Base-by-base conservation (phyloP, 441 rosid genomes). In the Dalechampia spathulata region DNA sequence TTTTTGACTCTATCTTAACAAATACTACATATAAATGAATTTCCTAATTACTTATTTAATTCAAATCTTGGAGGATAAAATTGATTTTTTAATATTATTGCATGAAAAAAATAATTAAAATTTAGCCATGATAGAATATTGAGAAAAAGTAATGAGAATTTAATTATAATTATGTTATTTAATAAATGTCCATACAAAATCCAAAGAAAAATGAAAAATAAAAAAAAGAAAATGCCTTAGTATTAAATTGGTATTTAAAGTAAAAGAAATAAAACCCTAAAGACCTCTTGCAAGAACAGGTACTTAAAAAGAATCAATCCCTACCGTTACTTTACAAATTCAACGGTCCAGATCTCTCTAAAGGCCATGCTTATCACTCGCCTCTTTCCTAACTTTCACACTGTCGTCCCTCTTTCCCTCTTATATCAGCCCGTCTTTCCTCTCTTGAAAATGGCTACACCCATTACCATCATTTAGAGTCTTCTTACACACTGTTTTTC, bases 361-460 rank as follows among this genome's bases (percentile, higher is more conserved):
- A 38, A 13, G 28, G 48, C 64, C 12, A 64, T 55, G 74, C 75
- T 75, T 72, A 70, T 77, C 73, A 77, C 68, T 66, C 73, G 26
- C 55, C 49, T 32, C 47, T 51, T 62, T n/a, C 49, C 55, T 34
- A 72, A 22, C 68, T 55, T 32, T n/a, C n/a, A n/a, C 68, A 45
- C 61, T 62, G 41, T 14, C 53, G n/a, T 19, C 36, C 19, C 16
- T 26, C 10, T 7, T 20, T 13, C 4, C 40, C 52, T 56, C 17
- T 37, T 50, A 37, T 49, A 36, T 53, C 44, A 23, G 10, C 32
- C 54, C 8, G 54, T 57, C 46, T 43, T 40, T 40, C 8, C 57
- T 57, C 46, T 43, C 44, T 40, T 11, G 15, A 38, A 12, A 49
- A 77, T 72, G 80, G 74, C 71, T 52, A 26, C 4, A 55, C 58